phyloP scores from a whole-genome alignment of 441 rosid species.

The Gossypium laxum region DNA sequence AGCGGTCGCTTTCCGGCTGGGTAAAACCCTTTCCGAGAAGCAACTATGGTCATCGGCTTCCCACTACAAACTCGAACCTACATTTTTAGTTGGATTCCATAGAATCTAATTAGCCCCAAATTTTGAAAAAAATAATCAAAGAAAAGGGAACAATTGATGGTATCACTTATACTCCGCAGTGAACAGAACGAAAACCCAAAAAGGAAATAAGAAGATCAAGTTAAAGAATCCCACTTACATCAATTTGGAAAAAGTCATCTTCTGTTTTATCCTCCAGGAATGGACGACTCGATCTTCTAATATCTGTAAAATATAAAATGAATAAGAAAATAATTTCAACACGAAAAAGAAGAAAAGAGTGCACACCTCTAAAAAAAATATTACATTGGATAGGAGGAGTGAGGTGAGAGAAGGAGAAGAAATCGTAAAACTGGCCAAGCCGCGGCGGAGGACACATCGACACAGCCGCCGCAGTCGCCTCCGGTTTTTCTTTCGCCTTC shows the following conservation, averaged over 20 bases:
- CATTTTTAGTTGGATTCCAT: neutral
- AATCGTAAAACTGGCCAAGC: conserved; percentile 65
- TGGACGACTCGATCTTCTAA: conserved; percentile 71
- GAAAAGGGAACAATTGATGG: neutral
- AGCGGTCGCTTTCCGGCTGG: conserved; percentile 56
- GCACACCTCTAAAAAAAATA: neutral
- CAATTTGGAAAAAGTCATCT: conserved; percentile 80
- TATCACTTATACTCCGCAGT: neutral
- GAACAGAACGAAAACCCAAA: neutral
- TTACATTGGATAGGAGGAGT: conserved; percentile 62
- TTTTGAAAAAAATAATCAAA: neutral
- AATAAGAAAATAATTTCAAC: neutral
- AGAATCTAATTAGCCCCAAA: conserved; percentile 7
- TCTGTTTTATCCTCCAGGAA: conserved; percentile 66
- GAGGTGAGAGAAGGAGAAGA: conserved; percentile 58
- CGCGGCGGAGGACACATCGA: conserved; percentile 58
- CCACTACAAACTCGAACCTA: conserved; percentile 68
- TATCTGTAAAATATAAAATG: conserved; percentile 36
- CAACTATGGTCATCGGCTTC: conserved; percentile 58
- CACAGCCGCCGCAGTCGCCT: conserved; percentile 20
- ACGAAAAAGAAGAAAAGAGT: neutral
- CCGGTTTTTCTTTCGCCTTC: conserved; percentile 34
- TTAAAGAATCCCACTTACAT: conserved; percentile 30
- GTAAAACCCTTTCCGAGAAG: conserved; percentile 52
- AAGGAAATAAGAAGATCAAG: neutral